Evolutionary conservation across 1,139 yeast genomes (phyloP), one percentile per base, ranked within the genome.

Genomic region (Hansenula sp.): DNA sequence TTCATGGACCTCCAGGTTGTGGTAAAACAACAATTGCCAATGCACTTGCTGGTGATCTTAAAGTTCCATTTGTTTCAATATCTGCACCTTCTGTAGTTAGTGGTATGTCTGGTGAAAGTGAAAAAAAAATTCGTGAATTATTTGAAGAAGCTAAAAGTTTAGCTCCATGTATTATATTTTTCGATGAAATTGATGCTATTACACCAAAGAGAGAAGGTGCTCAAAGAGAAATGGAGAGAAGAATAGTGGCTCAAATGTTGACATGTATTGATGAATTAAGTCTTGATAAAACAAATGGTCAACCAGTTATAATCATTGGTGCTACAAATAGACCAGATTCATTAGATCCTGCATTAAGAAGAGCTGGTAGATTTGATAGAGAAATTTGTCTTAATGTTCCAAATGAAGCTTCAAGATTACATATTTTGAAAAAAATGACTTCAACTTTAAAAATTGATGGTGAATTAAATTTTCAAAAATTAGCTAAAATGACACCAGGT

Each of bases 31-130:
- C 96, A 39, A 81, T 92, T 43, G 98, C 98, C 2, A 88, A 90
- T 61, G 97, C 97, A 0, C 69, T 92, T 32, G 98, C 98, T 2
- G 96, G 96, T 24, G 97, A 92, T 57, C 70, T 92, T 33, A 87
- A 88, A 48, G 96, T 92, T 0, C 97, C 98, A 0, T 92, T 94
- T 56, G 79, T 92, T 24, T 83, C 85, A 37, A 75, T 92, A 1
- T 85, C 96, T 18, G 98, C 99, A 0, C 98, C 98, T 1, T 85
- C 96, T 1, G 88, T 94, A 7, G 97, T 92, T 0, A 86, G 96
- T 44, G 98, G 99, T n/a, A 92, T 92, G 98, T 87, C 96, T n/a
- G 98, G 98, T 34, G 99, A 92, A 62, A 82, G 94, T 44, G 98
- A 94, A 60, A 92, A 92, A 68, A 90, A 90, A 59, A 71, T 92